Base-by-base conservation (phyloP, 345 rosid species). In the Brassica nigra region DNA sequence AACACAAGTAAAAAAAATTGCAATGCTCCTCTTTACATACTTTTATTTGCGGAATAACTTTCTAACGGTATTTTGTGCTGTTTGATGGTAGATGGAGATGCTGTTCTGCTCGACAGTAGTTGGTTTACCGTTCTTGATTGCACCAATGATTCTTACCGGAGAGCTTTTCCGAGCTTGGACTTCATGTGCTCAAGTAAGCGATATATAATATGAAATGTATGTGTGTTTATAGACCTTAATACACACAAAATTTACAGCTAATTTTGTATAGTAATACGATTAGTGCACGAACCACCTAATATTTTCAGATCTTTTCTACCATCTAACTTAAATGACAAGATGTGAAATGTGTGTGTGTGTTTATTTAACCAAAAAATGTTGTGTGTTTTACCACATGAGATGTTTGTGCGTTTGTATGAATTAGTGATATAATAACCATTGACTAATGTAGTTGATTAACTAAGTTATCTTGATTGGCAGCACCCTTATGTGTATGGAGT, bases 401-500 rank as follows among this genome's bases (percentile, higher is more conserved):
- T 14, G 7, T 47, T 14, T 14, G 55, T 14, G 6, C 4, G 2
- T 1, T 44, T 20, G 5, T 20, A 4, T 52, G 33, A 63, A 30
- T 63, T 49, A 11, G 0, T 64, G 10, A 33, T 27, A 47, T 14
- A 57, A 33, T 61, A 62, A 66, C 12, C 47, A 54, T 8, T 36
- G 8, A 59, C 74, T 59, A 9, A 30, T 66, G 2, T 31, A 67
- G 47, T 33, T 73, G 9, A 31, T 42, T 49, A 67, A 73, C 15
- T 39, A 55, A 58, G 4, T 36, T 55, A 6, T 72, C 15, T 39
- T 55, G 39, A 68, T 36, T 54, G 29, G 89, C 87, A 90, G 92
- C 91, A 90, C 84, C 97, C 90, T 4, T 91, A 91, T 66, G 91
- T 91, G 14, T 89, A 91, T 71, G 97, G 90, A 6, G 97, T 93